Evolutionary conservation across 441 rosid genomes (phyloP).

Genomic region (Brassica balearica): DNA sequence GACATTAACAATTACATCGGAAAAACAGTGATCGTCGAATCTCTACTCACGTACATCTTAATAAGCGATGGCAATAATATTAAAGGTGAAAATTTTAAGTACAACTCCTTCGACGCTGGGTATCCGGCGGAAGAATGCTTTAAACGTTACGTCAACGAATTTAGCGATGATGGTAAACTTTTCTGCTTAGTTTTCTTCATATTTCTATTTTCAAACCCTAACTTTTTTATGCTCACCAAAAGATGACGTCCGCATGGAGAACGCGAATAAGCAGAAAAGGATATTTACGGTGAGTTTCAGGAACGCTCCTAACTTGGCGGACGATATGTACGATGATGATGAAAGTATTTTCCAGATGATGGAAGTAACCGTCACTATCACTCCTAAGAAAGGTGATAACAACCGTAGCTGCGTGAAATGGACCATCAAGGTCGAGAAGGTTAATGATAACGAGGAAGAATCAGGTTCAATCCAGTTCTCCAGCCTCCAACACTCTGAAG

Average conservation of each 20-base stretch:
- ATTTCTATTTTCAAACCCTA: background rate
- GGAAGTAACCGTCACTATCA: background rate
- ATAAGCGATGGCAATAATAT: background rate
- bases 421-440: background rate
- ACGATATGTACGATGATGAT: too few relatives aligned
- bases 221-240: background rate
- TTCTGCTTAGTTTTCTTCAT: background rate
- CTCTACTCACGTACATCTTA: background rate
- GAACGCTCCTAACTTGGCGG: background rate
- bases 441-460: background rate
- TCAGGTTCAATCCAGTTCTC: too few relatives aligned
- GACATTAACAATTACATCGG: background rate
- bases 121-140: background rate
- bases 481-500: too few relatives aligned
- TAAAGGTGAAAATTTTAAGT: background rate
- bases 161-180: background rate
- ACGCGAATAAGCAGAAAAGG: background rate
- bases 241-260: background rate
- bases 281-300: background rate
- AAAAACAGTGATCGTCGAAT: background rate
- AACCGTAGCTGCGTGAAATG: background rate
- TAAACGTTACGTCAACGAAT: background rate
- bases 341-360: background rate
- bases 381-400: background rate
- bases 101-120: background rate